Conservation (phyloP, 805 yeast genomes). For the Spathaspora sp. region DNA sequence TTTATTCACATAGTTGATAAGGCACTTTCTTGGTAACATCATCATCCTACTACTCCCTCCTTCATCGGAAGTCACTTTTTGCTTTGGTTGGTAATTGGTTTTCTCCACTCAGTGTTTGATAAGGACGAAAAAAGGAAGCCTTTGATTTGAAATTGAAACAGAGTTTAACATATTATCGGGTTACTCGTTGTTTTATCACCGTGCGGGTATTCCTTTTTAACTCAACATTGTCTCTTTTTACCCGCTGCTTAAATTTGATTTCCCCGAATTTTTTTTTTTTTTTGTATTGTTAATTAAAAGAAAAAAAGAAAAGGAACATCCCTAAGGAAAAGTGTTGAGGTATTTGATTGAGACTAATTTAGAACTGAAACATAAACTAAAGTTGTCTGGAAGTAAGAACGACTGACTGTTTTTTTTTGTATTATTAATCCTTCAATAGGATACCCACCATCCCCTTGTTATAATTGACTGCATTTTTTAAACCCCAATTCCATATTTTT, state of each 20-base stretch:
- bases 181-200: not conserved
- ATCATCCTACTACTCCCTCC: not conserved
- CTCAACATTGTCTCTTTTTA: not conserved
- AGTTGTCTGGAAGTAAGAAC: not conserved
- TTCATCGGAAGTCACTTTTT: not conserved
- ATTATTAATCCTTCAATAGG: not conserved
- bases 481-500: not conserved
- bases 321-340: not conserved
- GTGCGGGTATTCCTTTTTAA: not conserved
- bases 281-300: not conserved
- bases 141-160: not conserved
- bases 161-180: not conserved
- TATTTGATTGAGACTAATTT: not conserved
- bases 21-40: not conserved
- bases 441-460: not conserved
- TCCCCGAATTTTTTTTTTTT: not conserved
- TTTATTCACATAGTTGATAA: not conserved
- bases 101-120: not conserved
- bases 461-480: not conserved
- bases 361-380: not conserved
- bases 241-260: not conserved
- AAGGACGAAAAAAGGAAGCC: not conserved
- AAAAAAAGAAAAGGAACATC: not conserved
- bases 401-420: not conserved
- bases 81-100: not conserved